Percentiles rank a stretch among this genome's conserved stretches.
Conservation (phyloP, 257 asterid genomes). For the Solanum lycopersicoides region DNA sequence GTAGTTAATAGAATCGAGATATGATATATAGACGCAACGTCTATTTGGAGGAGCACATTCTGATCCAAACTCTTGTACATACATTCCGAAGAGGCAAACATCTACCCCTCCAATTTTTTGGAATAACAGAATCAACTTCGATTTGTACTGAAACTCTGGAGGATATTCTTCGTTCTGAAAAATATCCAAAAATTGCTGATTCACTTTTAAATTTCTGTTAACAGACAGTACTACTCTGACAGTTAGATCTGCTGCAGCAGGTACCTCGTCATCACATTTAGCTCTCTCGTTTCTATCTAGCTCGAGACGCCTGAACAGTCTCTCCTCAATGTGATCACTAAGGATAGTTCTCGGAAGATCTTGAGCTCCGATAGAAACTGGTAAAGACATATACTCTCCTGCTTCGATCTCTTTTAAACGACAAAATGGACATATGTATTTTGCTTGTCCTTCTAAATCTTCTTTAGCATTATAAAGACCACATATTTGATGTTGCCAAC, state of each 20-base stretch:
- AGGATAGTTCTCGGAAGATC: conserved; percentile 63
- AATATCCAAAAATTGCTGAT: conserved; percentile 47
- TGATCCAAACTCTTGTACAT: conserved; percentile 72
- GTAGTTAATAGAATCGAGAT: conserved; percentile 71
- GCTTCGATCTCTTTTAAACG: conserved; percentile 30
- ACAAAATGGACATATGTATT: conserved; percentile 50
- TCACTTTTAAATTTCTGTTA: conserved; percentile 44
- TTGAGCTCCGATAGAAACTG: conserved; percentile 33
- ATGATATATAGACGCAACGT: conserved; percentile 59
- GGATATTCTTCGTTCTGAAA: conserved; percentile 49
- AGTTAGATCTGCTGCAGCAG: conserved; percentile 47
- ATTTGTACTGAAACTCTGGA: conserved; percentile 48
- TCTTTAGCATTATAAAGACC: conserved; percentile 47
- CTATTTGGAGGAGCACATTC: conserved; percentile 62
- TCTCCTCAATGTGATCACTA: conserved; percentile 57
- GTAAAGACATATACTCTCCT: conserved; percentile 16
- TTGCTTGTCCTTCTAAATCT: conserved; percentile 37
- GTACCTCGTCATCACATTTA: conserved; percentile 44
- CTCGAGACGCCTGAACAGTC: conserved; percentile 42
- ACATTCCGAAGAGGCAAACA: conserved; percentile 67
- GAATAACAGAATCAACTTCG: conserved; percentile 65
- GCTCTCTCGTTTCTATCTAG: conserved; percentile 54
- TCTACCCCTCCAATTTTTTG: conserved; percentile 72
- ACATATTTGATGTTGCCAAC: conserved; percentile 74
- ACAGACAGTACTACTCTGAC: conserved; percentile 58